Percentiles rank a stretch among this genome's conserved stretches.
phyloP scores from a whole-genome alignment of 2,329 filamentous ascomycete species.

The Penicillium sp. region DNA sequence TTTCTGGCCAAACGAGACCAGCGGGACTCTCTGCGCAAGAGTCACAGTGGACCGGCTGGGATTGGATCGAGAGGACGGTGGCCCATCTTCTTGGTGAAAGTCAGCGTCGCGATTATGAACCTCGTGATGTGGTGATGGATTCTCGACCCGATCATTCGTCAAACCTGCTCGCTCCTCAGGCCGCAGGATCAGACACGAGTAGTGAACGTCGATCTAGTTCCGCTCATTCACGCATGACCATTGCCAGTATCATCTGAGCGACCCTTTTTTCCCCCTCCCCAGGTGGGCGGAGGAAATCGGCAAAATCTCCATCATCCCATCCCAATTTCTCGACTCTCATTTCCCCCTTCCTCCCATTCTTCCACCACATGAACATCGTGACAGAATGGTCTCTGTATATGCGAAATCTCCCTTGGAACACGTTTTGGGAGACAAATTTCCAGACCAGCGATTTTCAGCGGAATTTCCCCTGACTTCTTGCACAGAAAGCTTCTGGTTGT shows the following conservation, averaged over 20 bases:
- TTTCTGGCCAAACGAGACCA: conserved; percentile 5
- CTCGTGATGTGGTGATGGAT: conserved; percentile 14
- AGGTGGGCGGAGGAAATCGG: too few species aligned
- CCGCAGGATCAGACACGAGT: conserved; percentile 17
- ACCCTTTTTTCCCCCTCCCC: too few species aligned
- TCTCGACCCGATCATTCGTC: conserved; percentile 10
- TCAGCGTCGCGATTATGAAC: conserved; percentile 22
- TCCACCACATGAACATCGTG: too few species aligned
- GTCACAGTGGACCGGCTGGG: conserved; percentile 76
- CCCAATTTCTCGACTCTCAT: too few species aligned
- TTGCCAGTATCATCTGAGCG: conserved; percentile 41
- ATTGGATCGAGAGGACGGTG: conserved; percentile 60
- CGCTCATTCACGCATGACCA: conserved; percentile 41
- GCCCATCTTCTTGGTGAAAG: conserved; percentile 49
- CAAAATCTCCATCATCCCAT: too few species aligned
- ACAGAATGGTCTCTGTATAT: too few species aligned
- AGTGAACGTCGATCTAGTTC: conserved; percentile 24
- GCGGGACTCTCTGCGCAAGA: conserved; percentile 42
- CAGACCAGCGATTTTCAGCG: too few species aligned
- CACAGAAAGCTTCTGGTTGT: too few species aligned
- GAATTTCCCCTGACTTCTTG: too few species aligned
- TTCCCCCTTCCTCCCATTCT: too few species aligned
- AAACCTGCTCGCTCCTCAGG: conserved; percentile 19
- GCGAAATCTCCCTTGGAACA: too few species aligned
- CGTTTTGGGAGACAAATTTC: too few species aligned